Evolutionary conservation across 2,329 filamentous ascomycete genomes (phyloP), one percentile per base, ranked within the genome.

Genomic region (Calonectria pseudoreteaudii): DNA sequence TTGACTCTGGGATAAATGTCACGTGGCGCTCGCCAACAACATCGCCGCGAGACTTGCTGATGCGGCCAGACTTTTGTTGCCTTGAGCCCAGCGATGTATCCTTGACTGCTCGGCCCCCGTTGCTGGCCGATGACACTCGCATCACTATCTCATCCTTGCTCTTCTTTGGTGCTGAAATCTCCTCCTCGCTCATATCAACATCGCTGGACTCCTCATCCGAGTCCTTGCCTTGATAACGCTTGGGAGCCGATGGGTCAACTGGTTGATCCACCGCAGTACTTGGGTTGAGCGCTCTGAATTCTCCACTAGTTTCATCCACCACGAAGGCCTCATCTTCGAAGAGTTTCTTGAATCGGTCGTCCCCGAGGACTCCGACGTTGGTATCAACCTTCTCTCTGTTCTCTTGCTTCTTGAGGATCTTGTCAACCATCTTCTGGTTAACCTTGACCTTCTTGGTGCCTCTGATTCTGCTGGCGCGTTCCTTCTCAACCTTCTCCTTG

Each of bases 371-470:
- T 73, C 92, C 93, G 75, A 90, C 91, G 76, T 88, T 87, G 68
- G 87, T 86, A 74, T 93, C 91, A 66, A 91, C 87, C 71, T 88
- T 86, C 41, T 87, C 88, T 80, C 90, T 88, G 82, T 88, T 91
- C 80, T 92, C 91, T 80, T 91, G 91, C 76, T 90, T 90, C 82
- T 91, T 90, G 87, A 91, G 92, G 77, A 91, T 90, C 83, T 94
- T 95, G 82, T 96, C 93, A 74, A 94, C 94, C 76, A 94, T 85
- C 77, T 91, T 93, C 81, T 95, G 92, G 84, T 99, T 99, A 86
- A 99, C 95, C 89, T 98, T 98, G 88, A 97, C 94, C 89, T 98
- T 98, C 88, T 98, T 98, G 85, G 93, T 95, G 77, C 96, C 96
- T 79, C 97, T 92, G 81, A 99, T 98, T 78, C 97, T 91, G 83